phyloP scores from a whole-genome alignment of 2,329 filamentous ascomycete species.

The Massarina eburnea region DNA sequence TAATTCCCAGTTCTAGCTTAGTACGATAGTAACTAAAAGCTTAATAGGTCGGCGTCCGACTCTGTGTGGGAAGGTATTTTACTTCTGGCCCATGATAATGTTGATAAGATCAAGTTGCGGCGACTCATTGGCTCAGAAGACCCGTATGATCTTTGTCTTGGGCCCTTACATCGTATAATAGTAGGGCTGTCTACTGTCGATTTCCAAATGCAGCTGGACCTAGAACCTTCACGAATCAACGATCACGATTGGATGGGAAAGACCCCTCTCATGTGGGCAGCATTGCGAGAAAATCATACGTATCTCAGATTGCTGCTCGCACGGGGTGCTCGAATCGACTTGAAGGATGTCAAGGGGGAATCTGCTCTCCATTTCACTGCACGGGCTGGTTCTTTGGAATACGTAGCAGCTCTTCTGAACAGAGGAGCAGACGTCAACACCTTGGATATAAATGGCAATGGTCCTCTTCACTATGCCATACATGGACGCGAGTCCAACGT shows the following conservation, averaged over 20 bases:
- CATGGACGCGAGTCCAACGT: neutral
- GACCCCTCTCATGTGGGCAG: constrained; percentile 7
- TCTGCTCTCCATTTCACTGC: constrained; percentile 2
- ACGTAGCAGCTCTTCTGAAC: neutral
- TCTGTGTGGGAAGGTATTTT: too few species aligned
- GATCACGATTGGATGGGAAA: constrained; percentile 1
- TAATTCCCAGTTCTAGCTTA: too few species aligned
- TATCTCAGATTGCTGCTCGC: neutral
- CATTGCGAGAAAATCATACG: neutral
- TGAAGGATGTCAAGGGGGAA: neutral
- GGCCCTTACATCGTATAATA: constrained; percentile 1
- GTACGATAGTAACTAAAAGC: too few species aligned
- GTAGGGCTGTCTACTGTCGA: constrained; percentile 1
- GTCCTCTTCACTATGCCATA: neutral
- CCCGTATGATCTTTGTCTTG: neutral
- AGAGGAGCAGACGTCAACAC: neutral
- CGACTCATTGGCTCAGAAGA: constrained; percentile 2
- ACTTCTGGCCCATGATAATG: too few species aligned
- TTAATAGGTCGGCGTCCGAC: too few species aligned
- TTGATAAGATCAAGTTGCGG: neutral
- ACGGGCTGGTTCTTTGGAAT: neutral
- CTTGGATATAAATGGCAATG: neutral
- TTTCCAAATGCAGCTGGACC: neutral
- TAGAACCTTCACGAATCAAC: neutral
- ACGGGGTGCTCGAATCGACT: neutral